Percentiles rank a stretch among this genome's conserved stretches.
Evolutionary conservation across 2,329 filamentous ascomycete genomes (phyloP).

Genomic region (Aspergillus sp.): DNA sequence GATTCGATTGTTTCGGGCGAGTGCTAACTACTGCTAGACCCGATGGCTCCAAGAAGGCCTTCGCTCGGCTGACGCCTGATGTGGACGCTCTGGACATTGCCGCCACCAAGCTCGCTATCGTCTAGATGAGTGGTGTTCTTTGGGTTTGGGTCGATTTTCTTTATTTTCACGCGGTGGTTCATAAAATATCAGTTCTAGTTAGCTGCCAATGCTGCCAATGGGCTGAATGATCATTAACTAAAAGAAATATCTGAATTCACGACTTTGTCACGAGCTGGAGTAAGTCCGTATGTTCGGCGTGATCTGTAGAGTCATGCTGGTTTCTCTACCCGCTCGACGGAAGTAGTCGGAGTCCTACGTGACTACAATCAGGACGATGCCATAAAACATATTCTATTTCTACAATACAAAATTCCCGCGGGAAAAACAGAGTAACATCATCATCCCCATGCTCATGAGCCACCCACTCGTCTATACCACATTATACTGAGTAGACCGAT

Average conservation of each 20-base stretch:
- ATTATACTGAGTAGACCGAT: no score
- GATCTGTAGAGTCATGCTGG: no score
- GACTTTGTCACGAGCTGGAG: conserved; percentile 10
- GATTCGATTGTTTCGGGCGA: neutral
- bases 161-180: conserved; percentile 41
- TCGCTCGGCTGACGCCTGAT: conserved; percentile 89
- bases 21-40: conserved; percentile 56
- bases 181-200: conserved; percentile 35
- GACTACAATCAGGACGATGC: neutral
- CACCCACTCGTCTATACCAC: no score
- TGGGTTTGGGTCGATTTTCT: conserved; percentile 46
- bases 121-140: conserved; percentile 62
- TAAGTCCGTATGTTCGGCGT: no score
- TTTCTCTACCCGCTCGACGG: no score
- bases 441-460: no score
- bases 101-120: conserved; percentile 96
- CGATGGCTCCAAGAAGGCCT: conserved; percentile 98
- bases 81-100: conserved; percentile 99
- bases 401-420: neutral
- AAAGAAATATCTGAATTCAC: conserved; percentile 29
- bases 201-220: conserved; percentile 30
- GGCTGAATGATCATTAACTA: conserved; percentile 40
- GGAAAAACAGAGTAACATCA: neutral
- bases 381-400: neutral
- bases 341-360: conserved; percentile 2